Evolutionary conservation across 2,329 filamentous ascomycete species (phyloP), one percentile per base, ranked within the genome.

Genomic region (Microcyclospora pomicola): DNA sequence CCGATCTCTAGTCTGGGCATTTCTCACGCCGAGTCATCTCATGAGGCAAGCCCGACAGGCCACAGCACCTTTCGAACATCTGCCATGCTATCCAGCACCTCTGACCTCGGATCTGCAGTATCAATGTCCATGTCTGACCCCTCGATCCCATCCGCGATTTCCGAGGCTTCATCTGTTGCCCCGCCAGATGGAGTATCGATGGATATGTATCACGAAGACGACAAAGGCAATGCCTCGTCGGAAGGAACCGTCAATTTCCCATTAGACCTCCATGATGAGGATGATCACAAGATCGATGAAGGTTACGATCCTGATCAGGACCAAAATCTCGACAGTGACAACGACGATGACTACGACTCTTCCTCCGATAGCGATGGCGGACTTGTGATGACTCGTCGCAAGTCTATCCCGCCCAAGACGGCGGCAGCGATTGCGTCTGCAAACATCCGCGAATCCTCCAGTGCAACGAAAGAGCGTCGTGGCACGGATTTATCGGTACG

Each of bases 101-200:
- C 66, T 5, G 66, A 69, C 32, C 63, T 69, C 36, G 61, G 60
- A 10, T 64, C 63, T 3, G 57, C 54, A 29, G 65, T 67, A 42
- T 68, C 67, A 15, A 65, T 66, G 47, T 67, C 64, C 5, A 63
- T 65, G 7, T 69, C 66, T 9, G 65, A 68, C 39, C 66, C 66
- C 9, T 70, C 67, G 1, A 67, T 69, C 15, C 67, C 67, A 2
- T 70, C 67, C 7, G 60, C 66, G 12, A 60, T 62, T n/a, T 69
- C 66, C 2, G 63, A 64, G 29, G 59, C 58, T 29, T 68, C 66
- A 0, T 68, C 65, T 7, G 41, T 63, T 13, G 60, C 59, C 13
- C 56, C 58, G 3, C 35, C 39, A 6, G 50, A 51, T 14, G 41
- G 42, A 9, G 37, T 40, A 27, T 37, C 46, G 10, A 35, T 45